Conservation (phyloP, 306 rosid species). For the Medicago truncatula region MtrunA17r5.0-ANR NC_053042.1:40522001-40522500, state of each 20-base stretch:
- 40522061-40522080: conserved; percentile 57
- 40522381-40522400: conserved; percentile 80
- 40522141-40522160: conserved; percentile 92
- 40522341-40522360: conserved; percentile 79
- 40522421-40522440: conserved; percentile 10
- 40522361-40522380: conserved; percentile 86
- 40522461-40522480: neutral
- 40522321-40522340: conserved; percentile 92
- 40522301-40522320: conserved; percentile 89
- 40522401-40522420: conserved; percentile 37
- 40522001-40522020: conserved; percentile 62
- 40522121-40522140: conserved; percentile 80
- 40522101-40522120: conserved; percentile 79
- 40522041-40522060: conserved; percentile 74
- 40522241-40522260: conserved; percentile 33
- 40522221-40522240: conserved; percentile 27
- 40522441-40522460: neutral
- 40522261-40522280: conserved; percentile 32
- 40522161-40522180: conserved; percentile 81
- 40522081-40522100: conserved; percentile 61
- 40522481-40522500: conserved; percentile 4
- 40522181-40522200: conserved; percentile 55
- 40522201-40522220: conserved; percentile 23
- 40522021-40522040: conserved; percentile 81
- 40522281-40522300: conserved; percentile 61